Percentiles rank a stretch among this genome's conserved stretches.
phyloP scores from a whole-genome alignment of 805 yeast genomes.

The Wickerhamomyces canadensis region DNA sequence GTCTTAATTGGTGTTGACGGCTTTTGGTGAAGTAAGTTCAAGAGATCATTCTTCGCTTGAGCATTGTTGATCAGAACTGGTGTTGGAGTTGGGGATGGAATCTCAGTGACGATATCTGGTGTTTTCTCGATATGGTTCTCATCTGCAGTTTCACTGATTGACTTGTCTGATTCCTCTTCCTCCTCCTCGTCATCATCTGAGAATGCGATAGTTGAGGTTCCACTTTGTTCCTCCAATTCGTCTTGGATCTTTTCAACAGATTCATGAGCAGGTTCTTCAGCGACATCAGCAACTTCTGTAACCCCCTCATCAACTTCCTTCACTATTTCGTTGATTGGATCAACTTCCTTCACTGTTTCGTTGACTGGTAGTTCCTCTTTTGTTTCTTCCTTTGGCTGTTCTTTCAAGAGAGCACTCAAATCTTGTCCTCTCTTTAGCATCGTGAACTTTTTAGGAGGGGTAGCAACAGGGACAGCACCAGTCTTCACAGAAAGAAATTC shows the following conservation, averaged over 20 bases:
- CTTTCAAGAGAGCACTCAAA: slow-evolving; percentile 17
- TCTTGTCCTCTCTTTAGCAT: slow-evolving; percentile 33
- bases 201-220: slow-evolving; percentile 17
- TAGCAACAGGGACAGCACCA: slow-evolving; percentile 1
- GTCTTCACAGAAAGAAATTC: background rate
- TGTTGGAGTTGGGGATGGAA: background rate
- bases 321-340: background rate
- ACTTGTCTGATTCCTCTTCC: slow-evolving; percentile 1
- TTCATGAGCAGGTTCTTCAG: slow-evolving; percentile 1
- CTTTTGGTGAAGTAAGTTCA: slow-evolving; percentile 4
- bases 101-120: background rate
- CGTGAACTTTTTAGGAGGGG: slow-evolving; percentile 25
- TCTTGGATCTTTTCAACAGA: background rate
- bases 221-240: slow-evolving; percentile 6
- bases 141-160: background rate
- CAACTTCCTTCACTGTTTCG: background rate
- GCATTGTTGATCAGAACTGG: background rate
- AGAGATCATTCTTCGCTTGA: slow-evolving; percentile 4
- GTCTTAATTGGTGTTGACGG: slow-evolving; percentile 2
- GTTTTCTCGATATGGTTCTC: background rate
- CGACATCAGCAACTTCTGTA: background rate
- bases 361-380: no score
- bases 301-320: background rate
- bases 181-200: slow-evolving; percentile 15
- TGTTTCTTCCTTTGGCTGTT: background rate